A percentile compares a stretch with the other conserved stretches of the same genome.
These are phyloP conservation scores for Ceratobasidium sp. DNA, from an alignment of 1,284 basidiomycete species.

Conservation along the genomic window DNA sequence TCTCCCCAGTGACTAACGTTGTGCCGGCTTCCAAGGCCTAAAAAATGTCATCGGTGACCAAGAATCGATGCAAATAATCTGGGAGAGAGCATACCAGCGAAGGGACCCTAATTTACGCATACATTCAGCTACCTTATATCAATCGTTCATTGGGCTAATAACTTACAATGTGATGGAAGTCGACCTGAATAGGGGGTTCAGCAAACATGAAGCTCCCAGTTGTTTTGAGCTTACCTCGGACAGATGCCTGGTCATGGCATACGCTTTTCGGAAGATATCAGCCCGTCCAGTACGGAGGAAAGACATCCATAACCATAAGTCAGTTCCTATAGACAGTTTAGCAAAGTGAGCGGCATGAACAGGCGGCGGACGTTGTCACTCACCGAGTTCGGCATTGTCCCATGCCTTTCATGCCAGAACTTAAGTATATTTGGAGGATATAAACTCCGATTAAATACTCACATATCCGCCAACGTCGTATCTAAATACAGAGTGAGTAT, in stretches of 20 bases:
- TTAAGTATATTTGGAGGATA: neutral
- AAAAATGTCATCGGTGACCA: neutral
- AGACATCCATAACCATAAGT: conserved; percentile 64
- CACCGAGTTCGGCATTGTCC: conserved; percentile 56
- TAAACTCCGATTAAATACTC: conserved; percentile 51
- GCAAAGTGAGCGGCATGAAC: neutral
- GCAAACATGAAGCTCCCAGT: neutral
- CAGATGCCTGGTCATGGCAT: conserved; percentile 61
- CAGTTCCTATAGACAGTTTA: conserved; percentile 54
- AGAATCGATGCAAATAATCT: neutral
- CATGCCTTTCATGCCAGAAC: conserved; percentile 43
- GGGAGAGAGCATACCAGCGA: conserved; percentile 53
- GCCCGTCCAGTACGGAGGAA: conserved; percentile 62
- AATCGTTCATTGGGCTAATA: neutral
- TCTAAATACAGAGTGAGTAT: conserved; percentile 45
- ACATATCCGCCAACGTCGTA: conserved; percentile 63
- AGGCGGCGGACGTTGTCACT: neutral
- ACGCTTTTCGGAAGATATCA: conserved; percentile 60
- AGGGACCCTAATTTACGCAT: conserved; percentile 54
- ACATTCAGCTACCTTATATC: neutral
- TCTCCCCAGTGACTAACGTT: conserved; percentile 65
- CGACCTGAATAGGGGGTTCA: conserved; percentile 50
- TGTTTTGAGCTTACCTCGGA: conserved; percentile 54
- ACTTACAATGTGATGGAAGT: conserved; percentile 58
- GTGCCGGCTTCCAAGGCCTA: conserved; percentile 59